Evolutionary conservation across 352 stramenopile species (phyloP).

Genomic region (Phytopythium chamaehyphon): DNA sequence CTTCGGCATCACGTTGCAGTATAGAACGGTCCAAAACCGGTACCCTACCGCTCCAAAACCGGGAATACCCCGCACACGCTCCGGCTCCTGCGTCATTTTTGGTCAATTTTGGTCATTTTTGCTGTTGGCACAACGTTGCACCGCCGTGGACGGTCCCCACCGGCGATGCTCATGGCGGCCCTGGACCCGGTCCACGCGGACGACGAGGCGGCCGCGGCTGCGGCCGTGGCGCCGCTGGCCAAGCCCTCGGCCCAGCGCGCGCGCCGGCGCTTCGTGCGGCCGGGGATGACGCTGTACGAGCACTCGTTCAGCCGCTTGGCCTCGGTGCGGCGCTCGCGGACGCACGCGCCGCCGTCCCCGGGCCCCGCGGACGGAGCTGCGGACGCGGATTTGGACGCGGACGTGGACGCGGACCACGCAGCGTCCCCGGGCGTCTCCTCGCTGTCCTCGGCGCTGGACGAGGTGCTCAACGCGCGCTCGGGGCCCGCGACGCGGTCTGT

Average conservation of each 20-base stretch:
- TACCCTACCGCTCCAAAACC: not conserved
- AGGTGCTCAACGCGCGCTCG: slow-evolving; percentile 41
- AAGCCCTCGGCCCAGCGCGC: slow-evolving; percentile 7
- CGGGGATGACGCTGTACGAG: slow-evolving; percentile 41
- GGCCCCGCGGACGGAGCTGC: not conserved
- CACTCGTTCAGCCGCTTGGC: slow-evolving; percentile 33
- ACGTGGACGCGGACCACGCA: slow-evolving; percentile 7
- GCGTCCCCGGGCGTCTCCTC: slow-evolving; percentile 29
- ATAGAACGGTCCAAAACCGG: not conserved
- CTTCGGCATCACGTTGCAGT: not conserved
- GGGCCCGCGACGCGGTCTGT: slow-evolving; percentile 34
- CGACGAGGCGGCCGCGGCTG: not conserved
- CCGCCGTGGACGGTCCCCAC: too few relatives aligned
- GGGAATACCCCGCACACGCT: too few relatives aligned
- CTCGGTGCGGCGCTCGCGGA: not conserved
- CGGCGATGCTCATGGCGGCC: too few relatives aligned
- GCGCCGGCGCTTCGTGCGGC: slow-evolving; percentile 47
- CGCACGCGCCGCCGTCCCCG: not conserved
- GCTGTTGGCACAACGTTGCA: too few relatives aligned
- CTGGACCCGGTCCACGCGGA: not conserved
- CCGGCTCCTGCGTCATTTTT: too few relatives aligned
- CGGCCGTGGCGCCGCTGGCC: not conserved
- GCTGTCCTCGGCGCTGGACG: slow-evolving; percentile 40
- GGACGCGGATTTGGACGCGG: slow-evolving; percentile 5
- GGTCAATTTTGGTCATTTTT: too few relatives aligned